Percentiles rank a stretch among this genome's conserved stretches.
phyloP scores from a whole-genome alignment of 495 filamentous ascomycete genomes.

The Tuber borchii region DNA sequence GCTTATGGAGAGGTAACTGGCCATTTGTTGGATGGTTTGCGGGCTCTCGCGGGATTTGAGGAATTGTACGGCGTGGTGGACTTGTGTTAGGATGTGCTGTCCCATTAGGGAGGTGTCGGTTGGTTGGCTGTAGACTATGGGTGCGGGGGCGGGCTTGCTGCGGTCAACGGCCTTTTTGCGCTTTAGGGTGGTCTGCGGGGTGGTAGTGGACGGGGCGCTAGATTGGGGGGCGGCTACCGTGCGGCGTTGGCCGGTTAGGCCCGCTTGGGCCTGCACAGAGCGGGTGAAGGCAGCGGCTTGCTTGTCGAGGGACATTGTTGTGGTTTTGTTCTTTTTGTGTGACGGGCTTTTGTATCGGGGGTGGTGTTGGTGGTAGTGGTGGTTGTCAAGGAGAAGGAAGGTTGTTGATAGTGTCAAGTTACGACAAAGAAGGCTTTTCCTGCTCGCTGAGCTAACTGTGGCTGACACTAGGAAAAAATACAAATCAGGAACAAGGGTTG shows the following conservation, averaged over 20 bases:
- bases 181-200: constrained; percentile 18
- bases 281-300: constrained; percentile 40
- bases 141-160: constrained; percentile 16
- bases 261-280: constrained; percentile 44
- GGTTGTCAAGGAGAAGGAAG: neutral
- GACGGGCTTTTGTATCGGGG: neutral
- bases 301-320: constrained; percentile 40
- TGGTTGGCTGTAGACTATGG: constrained; percentile 69
- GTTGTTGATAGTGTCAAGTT: neutral
- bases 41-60: constrained; percentile 70
- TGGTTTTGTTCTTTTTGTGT: neutral
- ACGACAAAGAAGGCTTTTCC: neutral
- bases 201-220: constrained; percentile 6
- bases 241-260: constrained; percentile 29
- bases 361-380: neutral
- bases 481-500: neutral
- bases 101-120: constrained; percentile 64
- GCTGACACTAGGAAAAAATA: neutral
- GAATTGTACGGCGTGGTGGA: constrained; percentile 73
- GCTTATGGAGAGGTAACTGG: constrained; percentile 69
- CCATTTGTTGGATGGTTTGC: constrained; percentile 64
- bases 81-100: constrained; percentile 71
- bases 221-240: constrained; percentile 20
- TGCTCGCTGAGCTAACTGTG: neutral
- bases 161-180: constrained; percentile 33